Base-by-base conservation (phyloP, 495 filamentous ascomycete species). In the Xylaria castorea region DNA sequence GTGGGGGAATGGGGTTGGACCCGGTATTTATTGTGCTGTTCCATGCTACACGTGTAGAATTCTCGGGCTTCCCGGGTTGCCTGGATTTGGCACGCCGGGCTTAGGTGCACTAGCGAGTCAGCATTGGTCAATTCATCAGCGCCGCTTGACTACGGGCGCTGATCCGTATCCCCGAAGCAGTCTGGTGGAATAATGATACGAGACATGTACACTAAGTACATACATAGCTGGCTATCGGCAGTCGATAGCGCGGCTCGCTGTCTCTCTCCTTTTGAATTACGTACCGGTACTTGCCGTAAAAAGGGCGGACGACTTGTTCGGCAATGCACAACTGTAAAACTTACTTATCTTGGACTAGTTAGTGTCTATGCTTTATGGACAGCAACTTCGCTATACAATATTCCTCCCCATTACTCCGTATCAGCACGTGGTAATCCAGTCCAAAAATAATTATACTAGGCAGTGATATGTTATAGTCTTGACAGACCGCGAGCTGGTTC, bases 81-180 rank as follows among this genome's bases (percentile, higher is more conserved):
- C 65, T 40, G 5, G 44, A 34, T 66, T 60, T 34, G 53, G 53
- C 27, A 22, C 34, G n/a, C 66, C 66, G 66, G n/a, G 12, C 46
- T 55, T 18, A 42, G 36, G 16, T 44, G 14, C 36, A 44, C 55
- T 69, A 48, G 55, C 67, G 67, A 62, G 67, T 70, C 53, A 70
- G 55, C 22, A 44, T 66, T 66, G 63, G 40, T 40, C 42, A 34
- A 22, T 66, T 66, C 40, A 48, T 48, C 5, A 20, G 38, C 27
- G 42, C 63, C 7, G 16, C 16, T 66, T 14, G 27, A 46, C 42
- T 48, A 5, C n/a, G 22, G 38, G 11, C 34, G 60, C 36, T 22
- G 60, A 16, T 63, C 34, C 38, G 36, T 6, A 38, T 63, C 30
- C 38, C 60, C 12, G 44, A 63, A 63, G 25, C 34, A 63, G 38